phyloP scores from a whole-genome alignment of 2,329 filamentous ascomycete species.

The Phialophora tarda region DNA sequence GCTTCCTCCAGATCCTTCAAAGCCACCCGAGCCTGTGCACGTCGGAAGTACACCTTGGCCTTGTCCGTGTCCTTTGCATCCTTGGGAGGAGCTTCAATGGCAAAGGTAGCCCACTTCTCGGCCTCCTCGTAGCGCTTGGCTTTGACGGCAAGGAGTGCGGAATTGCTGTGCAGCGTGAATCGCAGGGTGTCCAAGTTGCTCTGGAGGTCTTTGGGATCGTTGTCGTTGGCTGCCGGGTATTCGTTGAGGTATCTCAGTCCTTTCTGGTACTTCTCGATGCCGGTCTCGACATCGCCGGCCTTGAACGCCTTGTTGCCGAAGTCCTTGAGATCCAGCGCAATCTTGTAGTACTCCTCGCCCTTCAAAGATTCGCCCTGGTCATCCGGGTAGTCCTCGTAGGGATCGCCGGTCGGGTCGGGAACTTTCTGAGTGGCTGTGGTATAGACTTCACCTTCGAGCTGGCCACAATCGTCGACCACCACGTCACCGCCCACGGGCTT shows the following conservation, averaged over 20 bases:
- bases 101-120: constrained; percentile 71
- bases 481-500: constrained; percentile 81
- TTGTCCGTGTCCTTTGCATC: constrained; percentile 74
- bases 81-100: constrained; percentile 68
- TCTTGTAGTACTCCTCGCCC: constrained; percentile 72
- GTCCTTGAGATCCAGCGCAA: constrained; percentile 84
- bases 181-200: constrained; percentile 73
- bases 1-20: constrained; percentile 86
- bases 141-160: constrained; percentile 84
- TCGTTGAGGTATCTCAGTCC: constrained; percentile 86
- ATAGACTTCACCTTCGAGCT: constrained; percentile 75
- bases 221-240: constrained; percentile 72
- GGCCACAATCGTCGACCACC: constrained; percentile 81
- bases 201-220: constrained; percentile 71
- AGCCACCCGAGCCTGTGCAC: constrained; percentile 74
- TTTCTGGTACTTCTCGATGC: constrained; percentile 93
- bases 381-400: constrained; percentile 94
- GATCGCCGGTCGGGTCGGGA: constrained; percentile 82
- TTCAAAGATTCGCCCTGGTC: constrained; percentile 71
- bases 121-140: constrained; percentile 73
- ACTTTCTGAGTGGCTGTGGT: constrained; percentile 69
- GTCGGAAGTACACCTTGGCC: constrained; percentile 87
- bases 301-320: constrained; percentile 95
- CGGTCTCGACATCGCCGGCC: constrained; percentile 69
- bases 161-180: constrained; percentile 87